Evolutionary conservation across 352 stramenopile genomes (phyloP).

Genomic region (Globisporangium polare): DNA sequence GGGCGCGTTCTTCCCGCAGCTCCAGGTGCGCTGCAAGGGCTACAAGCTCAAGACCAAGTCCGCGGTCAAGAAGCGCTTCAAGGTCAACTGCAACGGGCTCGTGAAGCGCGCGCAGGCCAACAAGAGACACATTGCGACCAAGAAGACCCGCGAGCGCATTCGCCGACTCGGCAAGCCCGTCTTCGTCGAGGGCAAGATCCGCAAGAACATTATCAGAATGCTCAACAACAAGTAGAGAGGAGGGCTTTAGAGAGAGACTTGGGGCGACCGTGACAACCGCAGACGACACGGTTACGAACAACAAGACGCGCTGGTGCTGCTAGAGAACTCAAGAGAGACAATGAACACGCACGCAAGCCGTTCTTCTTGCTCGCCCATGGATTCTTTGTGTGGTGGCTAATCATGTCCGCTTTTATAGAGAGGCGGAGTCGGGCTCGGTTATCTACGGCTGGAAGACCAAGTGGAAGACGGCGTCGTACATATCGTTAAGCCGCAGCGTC

Average conservation of each 20-base stretch:
- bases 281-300: neutral
- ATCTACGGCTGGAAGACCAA: constrained; percentile 8
- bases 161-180: constrained; percentile 68
- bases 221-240: constrained; percentile 31
- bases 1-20: constrained; percentile 26
- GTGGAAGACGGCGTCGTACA: constrained; percentile 10
- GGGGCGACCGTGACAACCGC: neutral
- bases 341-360: too few relatives aligned
- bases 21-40: constrained; percentile 60
- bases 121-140: constrained; percentile 83
- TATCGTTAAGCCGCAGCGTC: constrained; percentile 3
- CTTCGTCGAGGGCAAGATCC: constrained; percentile 68
- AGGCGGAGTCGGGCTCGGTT: neutral
- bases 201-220: constrained; percentile 82
- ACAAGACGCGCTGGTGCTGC: too few relatives aligned
- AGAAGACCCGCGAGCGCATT: constrained; percentile 81
- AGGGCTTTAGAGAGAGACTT: neutral
- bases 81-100: constrained; percentile 74
- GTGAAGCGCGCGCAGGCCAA: constrained; percentile 77
- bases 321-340: too few relatives aligned
- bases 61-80: constrained; percentile 83
- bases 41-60: constrained; percentile 86
- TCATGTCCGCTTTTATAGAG: neutral
- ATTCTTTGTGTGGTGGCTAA: neutral
- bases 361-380: too few relatives aligned